Conservation (phyloP, 176 grass and related monocot species). For the Carex myosuroides region DNA sequence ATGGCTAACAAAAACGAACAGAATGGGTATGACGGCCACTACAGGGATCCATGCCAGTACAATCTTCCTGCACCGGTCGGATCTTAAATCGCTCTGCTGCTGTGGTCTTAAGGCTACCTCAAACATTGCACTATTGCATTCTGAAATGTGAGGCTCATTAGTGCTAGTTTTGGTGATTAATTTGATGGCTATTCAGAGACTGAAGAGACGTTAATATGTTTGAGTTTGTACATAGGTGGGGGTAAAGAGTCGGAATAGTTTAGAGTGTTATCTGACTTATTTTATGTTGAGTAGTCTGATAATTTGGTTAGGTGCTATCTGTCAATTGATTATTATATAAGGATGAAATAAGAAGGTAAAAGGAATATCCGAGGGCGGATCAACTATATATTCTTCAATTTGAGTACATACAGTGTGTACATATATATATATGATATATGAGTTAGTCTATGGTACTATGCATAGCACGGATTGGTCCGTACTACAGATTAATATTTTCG, state of each 20-base stretch:
- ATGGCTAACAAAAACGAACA: conserved; percentile 23
- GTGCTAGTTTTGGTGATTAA: not conserved
- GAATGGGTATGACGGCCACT: not conserved
- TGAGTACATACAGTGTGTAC: not conserved
- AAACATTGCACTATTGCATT: not conserved
- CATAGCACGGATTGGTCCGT: too few relatives aligned
- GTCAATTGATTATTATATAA: too few relatives aligned
- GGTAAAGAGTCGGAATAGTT: conserved; percentile 6
- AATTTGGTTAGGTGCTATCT: not conserved
- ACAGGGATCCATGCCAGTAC: conserved; percentile 22
- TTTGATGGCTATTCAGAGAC: conserved; percentile 1
- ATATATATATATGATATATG: too few relatives aligned
- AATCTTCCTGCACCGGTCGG: conserved; percentile 11
- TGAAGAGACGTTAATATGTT: not conserved
- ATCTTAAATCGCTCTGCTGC: not conserved
- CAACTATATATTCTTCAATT: not conserved
- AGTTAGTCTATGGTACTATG: too few relatives aligned
- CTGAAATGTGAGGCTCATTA: not conserved
- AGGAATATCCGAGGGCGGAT: not conserved
- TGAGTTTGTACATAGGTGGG: not conserved
- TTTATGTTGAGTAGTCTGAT: not conserved
- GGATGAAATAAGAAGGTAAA: too few relatives aligned
- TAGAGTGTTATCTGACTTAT: not conserved
- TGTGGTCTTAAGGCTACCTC: not conserved
- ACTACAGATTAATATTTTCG: too few relatives aligned